These are phyloP conservation scores for Pontederia crassipes DNA, from an alignment of 176 grass and related monocot species.

Conservation along the genomic window DNA sequence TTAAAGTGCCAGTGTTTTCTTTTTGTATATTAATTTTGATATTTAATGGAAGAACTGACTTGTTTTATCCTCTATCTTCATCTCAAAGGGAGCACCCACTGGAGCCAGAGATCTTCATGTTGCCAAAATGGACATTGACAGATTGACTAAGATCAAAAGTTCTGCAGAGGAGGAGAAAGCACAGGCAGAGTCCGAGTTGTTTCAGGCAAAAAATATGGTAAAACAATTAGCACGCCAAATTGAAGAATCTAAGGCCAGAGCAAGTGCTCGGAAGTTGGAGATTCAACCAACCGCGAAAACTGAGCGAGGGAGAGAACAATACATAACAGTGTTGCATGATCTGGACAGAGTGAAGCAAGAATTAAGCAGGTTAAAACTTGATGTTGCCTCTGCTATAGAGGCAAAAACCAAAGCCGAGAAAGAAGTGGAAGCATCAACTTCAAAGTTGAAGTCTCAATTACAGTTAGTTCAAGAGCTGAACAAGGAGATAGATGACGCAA, in stretches of 20 bases:
- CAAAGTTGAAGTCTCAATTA: constrained; percentile 32
- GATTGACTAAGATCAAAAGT: constrained; percentile 36
- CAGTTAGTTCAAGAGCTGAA: constrained; percentile 49
- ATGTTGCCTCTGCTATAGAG: constrained; percentile 38
- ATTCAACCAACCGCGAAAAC: constrained; percentile 5
- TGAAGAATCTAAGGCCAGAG: constrained; percentile 36
- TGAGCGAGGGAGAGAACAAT: constrained; percentile 2
- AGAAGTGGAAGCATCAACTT: constrained; percentile 50
- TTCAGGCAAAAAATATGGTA: constrained; percentile 24
- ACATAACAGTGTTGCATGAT: constrained; percentile 34
- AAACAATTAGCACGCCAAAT: constrained; percentile 41
- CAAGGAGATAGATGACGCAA: constrained; percentile 54
- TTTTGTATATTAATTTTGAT: neutral
- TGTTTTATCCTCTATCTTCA: neutral
- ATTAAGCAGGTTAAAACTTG: constrained; percentile 44
- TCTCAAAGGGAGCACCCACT: constrained; percentile 28
- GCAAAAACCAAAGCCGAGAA: constrained; percentile 61
- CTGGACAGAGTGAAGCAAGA: constrained; percentile 54
- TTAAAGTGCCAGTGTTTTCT: constrained; percentile 1
- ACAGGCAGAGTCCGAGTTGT: constrained; percentile 44
- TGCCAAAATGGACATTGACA: constrained; percentile 28
- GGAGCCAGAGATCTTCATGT: constrained; percentile 26
- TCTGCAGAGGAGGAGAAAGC: constrained; percentile 40
- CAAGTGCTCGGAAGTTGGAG: constrained; percentile 24
- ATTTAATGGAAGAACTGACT: neutral